A percentile compares a stretch with the other conserved stretches of the same genome.
phyloP scores from a whole-genome alignment of 2,329 filamentous ascomycete genomes.

The Leptoxyphium fumago region DNA sequence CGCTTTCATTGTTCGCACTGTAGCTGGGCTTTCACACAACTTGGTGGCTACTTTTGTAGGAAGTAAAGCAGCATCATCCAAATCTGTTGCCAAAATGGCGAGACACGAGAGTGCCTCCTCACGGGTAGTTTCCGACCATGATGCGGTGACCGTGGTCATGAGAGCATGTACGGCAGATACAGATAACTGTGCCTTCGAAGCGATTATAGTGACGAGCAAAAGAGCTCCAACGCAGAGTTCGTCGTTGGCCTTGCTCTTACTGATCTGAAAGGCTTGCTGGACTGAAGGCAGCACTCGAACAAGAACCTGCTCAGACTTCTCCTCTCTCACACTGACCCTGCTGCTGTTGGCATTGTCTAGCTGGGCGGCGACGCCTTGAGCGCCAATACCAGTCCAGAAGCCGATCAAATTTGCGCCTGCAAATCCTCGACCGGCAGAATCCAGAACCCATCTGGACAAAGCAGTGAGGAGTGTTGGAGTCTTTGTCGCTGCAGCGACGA shows the following conservation, averaged over 20 bases:
- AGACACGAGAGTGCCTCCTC: constrained; percentile 65
- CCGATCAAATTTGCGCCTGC: constrained; percentile 66
- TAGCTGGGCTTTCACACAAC: neutral
- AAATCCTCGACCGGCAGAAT: constrained; percentile 54
- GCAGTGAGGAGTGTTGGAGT: constrained; percentile 61
- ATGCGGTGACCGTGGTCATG: constrained; percentile 74
- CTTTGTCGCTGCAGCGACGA: constrained; percentile 72
- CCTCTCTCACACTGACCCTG: constrained; percentile 56
- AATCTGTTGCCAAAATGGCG: constrained; percentile 64
- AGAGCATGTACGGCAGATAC: constrained; percentile 70
- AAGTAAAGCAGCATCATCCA: neutral
- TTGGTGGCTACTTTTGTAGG: neutral
- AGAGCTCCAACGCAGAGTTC: constrained; percentile 78
- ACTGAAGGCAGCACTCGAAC: constrained; percentile 55
- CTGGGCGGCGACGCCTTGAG: constrained; percentile 72
- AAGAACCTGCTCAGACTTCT: constrained; percentile 66
- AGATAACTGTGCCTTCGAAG: constrained; percentile 64
- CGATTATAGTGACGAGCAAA: constrained; percentile 77
- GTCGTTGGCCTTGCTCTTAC: constrained; percentile 43
- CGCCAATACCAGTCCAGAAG: constrained; percentile 83
- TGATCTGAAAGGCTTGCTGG: constrained; percentile 59
- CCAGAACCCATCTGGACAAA: constrained; percentile 66
- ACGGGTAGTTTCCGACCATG: constrained; percentile 61
- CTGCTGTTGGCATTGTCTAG: constrained; percentile 66
- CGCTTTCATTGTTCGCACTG: neutral